Base-by-base conservation (phyloP, 495 filamentous ascomycete species). In the Trichoderma asperelloides region DNA sequence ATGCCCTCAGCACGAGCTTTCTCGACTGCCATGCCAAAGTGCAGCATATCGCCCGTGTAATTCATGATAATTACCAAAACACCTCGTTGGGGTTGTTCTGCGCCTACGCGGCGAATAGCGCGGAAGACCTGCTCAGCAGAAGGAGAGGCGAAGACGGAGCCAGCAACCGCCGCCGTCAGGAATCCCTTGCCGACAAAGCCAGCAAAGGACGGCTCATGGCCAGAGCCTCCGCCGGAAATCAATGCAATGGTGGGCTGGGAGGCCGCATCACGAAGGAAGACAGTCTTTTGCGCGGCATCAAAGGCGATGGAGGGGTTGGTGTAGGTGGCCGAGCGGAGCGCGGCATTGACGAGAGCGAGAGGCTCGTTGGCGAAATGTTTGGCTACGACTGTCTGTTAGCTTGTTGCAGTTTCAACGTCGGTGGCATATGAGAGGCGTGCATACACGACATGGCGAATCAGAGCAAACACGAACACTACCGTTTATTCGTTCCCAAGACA, bases 331-430 rank as follows among this genome's bases (percentile, higher is more conserved):
- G 91, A 87, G 68, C 87, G 82, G 28, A 98, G 86, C 18, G 92
- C 89, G n/a, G 87, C 82, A 69, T 87, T 82, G 71, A 98, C 92
- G 66, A 97, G 85, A 69, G 89, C 82, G 66, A 82, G 85, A 37
- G 95, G 89, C 76, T 96, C 90, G 72, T 90, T 87, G 81, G 97
- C 86, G 82, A 97, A 98, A 79, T 98, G 94, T 78, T 96, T 96
- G 71, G 55, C 55, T 60, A n/a, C 4, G 25, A 51, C n/a, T 47
- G n/a, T 47, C n/a, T 47, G 88, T 80, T 18, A 82, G 81, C 82
- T 84, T 37, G 33, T 7, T 37, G 5, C 0, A n/a, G 16, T 15
- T 12, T 47, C n/a, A n/a, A 47, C 4, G 16, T 47, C 43, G 43
- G n/a, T 47, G 4, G 2, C 4, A 47, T 47, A 47, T 18, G 84